Evolutionary conservation across 805 yeast genomes (phyloP), one percentile per base, ranked within the genome.

Genomic region (Candida maesae): DNA sequence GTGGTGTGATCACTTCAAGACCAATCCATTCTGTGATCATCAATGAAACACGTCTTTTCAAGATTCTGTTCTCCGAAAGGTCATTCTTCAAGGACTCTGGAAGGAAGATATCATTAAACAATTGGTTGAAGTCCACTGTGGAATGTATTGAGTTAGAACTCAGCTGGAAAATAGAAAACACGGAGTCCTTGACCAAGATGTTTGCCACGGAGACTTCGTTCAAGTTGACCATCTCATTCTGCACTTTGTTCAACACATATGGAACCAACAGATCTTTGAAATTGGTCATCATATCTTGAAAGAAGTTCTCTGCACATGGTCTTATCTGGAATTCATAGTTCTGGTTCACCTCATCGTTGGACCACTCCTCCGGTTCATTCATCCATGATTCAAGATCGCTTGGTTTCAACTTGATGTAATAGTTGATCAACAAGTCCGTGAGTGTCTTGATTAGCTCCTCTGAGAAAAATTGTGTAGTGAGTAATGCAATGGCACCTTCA

Each of bases 331-430:
- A 87, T 56, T 90, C 97, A 80, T 86, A 88, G 56, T 83, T 81
- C 5, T 78, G 67, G 37, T 79, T 73, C 42, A 81, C 65, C 50
- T 89, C 95, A 55, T 88, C 95, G 48, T 81, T 79, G 16, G 85
- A 79, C 87, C 95, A 93, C 59, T 88, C 96, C 59, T 89, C 98
- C 0, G 98, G 96, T 45, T 89, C 95, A 14, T 74, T 60, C 11
- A 70, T 59, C 98, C 98, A 93, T 28, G 77, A 67, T 51, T 85
- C 95, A 35, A 91, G 60, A 57, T 90, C 97, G 2, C 73, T 61
- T 0, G 91, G 88, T 44, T 80, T 76, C 35, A 90, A 61, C 41
- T 82, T 75, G 47, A 93, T 68, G 60, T 87, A 90, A 77, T 82
- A 81, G 30, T 73, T 69, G 44, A 89, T 79, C 26, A 90, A 66